Percentiles rank a stretch among this genome's conserved stretches.
These are phyloP conservation scores for Exophiala oligosperma DNA, from an alignment of 2,329 filamentous ascomycete species.

Conservation along the genomic window DNA sequence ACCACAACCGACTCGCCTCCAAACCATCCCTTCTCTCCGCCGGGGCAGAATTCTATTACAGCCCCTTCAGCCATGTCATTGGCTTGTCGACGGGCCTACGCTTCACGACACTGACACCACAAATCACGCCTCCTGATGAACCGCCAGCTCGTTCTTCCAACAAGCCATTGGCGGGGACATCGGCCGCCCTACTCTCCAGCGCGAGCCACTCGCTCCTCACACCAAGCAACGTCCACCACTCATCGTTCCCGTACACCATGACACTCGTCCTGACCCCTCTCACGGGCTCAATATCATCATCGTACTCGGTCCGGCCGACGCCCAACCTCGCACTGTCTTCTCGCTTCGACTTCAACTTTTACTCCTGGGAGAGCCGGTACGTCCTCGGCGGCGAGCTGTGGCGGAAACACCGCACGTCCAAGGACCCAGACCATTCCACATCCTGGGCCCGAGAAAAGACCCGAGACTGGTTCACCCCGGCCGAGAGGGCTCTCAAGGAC, in stretches of 20 bases:
- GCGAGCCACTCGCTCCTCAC: constrained; percentile 24
- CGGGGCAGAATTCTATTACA: constrained; percentile 93
- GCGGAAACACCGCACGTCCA: constrained; percentile 51
- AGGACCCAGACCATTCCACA: constrained; percentile 45
- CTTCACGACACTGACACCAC: constrained; percentile 71
- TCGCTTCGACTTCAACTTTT: constrained; percentile 94
- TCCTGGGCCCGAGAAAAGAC: constrained; percentile 47
- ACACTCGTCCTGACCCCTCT: constrained; percentile 91
- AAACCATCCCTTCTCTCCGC: constrained; percentile 74
- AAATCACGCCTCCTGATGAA: constrained; percentile 42
- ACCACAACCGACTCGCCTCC: constrained; percentile 20
- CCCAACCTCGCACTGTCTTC: constrained; percentile 81
- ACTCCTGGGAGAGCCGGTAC: constrained; percentile 95
- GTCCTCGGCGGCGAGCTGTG: constrained; percentile 91
- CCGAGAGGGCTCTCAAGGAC: constrained; percentile 36
- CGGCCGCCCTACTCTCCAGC: constrained; percentile 28
- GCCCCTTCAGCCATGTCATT: constrained; percentile 87
- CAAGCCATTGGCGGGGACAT: constrained; percentile 28
- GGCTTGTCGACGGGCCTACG: constrained; percentile 85
- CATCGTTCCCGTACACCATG: constrained; percentile 87
- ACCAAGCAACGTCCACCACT: constrained; percentile 42
- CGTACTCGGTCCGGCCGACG: constrained; percentile 86
- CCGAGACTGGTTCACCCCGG: constrained; percentile 29
- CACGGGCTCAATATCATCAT: constrained; percentile 89
- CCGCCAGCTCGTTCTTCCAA: constrained; percentile 49